Percentiles rank a stretch among this genome's conserved stretches.
Evolutionary conservation across 208 protist genomes (phyloP).

Genomic region (Zelonia costaricensis): DNA sequence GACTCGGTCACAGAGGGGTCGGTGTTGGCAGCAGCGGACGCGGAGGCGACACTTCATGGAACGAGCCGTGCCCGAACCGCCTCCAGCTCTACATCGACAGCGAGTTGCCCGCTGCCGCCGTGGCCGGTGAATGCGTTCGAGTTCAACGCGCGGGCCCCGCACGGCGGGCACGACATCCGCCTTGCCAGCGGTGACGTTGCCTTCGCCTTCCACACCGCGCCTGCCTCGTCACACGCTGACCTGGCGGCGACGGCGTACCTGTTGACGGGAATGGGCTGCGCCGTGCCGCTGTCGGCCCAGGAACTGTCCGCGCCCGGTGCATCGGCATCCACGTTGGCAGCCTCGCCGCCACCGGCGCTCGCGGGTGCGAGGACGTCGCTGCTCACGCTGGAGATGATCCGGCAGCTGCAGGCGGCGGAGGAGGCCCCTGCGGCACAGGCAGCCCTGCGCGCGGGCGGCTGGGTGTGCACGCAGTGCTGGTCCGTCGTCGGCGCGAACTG

Average conservation of each 20-base stretch:
- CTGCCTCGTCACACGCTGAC: too few relatives aligned
- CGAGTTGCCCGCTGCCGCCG: conserved; percentile 31
- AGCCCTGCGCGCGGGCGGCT: conserved; percentile 44
- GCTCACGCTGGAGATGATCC: conserved; percentile 2
- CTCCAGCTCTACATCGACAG: too few relatives aligned
- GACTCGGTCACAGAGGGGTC: too few relatives aligned
- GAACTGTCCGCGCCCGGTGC: too few relatives aligned
- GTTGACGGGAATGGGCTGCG: too few relatives aligned
- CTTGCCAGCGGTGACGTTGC: conserved; percentile 9
- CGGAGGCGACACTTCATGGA: too few relatives aligned
- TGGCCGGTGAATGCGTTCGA: conserved; percentile 73
- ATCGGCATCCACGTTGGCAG: neutral
- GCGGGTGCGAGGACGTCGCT: neutral
- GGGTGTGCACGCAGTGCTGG: conserved; percentile 58
- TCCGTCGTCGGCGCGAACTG: conserved; percentile 25
- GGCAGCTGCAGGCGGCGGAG: conserved; percentile 22
- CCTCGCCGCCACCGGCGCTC: too few relatives aligned
- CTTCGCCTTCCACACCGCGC: neutral
- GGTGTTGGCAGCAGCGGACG: too few relatives aligned
- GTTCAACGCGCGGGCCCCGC: conserved; percentile 51
- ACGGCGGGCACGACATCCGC: conserved; percentile 60
- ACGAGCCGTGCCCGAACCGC: too few relatives aligned
- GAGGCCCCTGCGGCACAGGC: conserved; percentile 26
- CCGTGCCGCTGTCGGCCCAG: too few relatives aligned
- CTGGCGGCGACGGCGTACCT: too few relatives aligned